phyloP scores from a whole-genome alignment of 768 basidiomycete species.

The Macrolepiota fuliginosa region DNA sequence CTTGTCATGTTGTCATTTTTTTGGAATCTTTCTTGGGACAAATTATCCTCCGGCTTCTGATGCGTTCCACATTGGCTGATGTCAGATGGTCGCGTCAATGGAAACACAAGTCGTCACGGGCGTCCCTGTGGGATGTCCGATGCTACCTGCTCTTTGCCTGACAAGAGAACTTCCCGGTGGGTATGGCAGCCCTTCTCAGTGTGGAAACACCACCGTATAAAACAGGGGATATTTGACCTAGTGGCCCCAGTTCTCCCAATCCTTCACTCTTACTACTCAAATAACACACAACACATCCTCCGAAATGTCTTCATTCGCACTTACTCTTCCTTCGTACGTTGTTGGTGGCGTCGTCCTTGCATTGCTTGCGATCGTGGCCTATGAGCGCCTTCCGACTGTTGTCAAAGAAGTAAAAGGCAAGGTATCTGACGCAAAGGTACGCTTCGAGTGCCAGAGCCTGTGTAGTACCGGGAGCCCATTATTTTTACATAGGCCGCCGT shows the following conservation, averaged over 20 bases:
- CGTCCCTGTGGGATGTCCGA: neutral
- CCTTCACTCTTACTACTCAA: neutral
- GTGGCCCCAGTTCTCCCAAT: neutral
- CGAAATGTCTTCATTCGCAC: neutral
- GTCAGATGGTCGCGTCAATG: neutral
- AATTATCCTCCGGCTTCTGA: neutral
- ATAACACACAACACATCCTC: neutral
- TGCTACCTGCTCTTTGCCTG: neutral
- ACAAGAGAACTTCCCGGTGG: neutral
- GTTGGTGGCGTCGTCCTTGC: constrained; percentile 8
- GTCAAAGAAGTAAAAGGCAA: constrained; percentile 8
- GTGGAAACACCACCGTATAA: neutral
- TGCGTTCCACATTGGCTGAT: too few relatives aligned
- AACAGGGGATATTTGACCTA: neutral
- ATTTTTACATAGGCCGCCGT: neutral
- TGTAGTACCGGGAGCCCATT: too few relatives aligned
- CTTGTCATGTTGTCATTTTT: neutral
- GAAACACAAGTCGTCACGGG: neutral
- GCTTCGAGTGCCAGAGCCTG: neutral
- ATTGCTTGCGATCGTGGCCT: neutral
- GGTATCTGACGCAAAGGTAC: constrained; percentile 6
- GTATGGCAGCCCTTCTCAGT: neutral
- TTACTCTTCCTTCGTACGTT: constrained; percentile 3
- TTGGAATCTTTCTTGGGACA: neutral
- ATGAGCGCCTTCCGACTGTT: constrained; percentile 3